Evolutionary conservation across 768 basidiomycete genomes (phyloP).

Genomic region (Pleurotus eryngii): DNA sequence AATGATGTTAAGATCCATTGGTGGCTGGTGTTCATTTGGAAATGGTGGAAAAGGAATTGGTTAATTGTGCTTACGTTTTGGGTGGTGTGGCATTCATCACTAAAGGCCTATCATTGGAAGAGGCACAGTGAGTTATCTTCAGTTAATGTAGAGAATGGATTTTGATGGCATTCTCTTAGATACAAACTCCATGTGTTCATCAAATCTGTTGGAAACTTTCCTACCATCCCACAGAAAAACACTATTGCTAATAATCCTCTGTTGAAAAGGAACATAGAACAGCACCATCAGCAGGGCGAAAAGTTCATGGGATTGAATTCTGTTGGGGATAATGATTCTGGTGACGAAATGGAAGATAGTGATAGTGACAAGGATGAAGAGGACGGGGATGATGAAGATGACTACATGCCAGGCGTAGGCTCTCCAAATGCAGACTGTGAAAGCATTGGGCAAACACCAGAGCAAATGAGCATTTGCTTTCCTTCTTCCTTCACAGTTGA

Average conservation of each 20-base stretch:
- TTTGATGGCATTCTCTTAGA: too few relatives aligned
- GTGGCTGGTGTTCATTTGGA: not conserved
- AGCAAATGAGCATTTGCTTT: not conserved
- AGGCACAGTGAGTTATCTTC: conserved; percentile 5
- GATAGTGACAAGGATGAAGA: not conserved
- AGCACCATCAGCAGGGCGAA: not conserved
- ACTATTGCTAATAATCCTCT: not conserved
- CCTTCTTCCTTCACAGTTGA: conserved; percentile 8
- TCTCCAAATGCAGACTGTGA: not conserved
- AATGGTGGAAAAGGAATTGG: not conserved
- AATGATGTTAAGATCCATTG: not conserved
- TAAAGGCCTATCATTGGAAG: not conserved
- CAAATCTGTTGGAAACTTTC: not conserved
- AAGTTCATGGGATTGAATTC: not conserved
- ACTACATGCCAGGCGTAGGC: not conserved
- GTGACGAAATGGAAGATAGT: not conserved
- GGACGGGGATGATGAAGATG: conserved; percentile 1
- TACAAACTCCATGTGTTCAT: not conserved
- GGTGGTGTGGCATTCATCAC: not conserved
- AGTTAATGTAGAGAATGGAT: not conserved
- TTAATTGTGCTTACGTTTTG: not conserved
- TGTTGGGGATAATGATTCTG: not conserved
- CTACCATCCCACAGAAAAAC: not conserved
- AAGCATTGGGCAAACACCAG: not conserved
- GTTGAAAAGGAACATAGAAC: not conserved